Conservation (phyloP, 768 basidiomycete genomes). For the Sporobolomyces phaffii region DNA sequence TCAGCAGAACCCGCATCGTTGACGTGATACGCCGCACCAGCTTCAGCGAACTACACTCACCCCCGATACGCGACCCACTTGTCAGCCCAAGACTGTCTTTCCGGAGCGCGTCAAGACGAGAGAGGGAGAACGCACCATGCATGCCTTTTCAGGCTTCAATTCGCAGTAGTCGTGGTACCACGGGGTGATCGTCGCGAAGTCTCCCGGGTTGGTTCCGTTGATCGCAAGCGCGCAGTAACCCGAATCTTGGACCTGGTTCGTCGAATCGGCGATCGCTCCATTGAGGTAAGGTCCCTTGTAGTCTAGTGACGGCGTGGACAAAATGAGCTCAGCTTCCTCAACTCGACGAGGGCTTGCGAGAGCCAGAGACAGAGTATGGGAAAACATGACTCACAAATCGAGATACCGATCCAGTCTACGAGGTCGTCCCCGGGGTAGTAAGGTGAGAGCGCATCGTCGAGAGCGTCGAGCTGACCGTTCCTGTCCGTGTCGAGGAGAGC, state of each 20-base stretch:
- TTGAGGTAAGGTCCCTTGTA: slow-evolving; percentile 37
- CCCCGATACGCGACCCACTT: background rate
- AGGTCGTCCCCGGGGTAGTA: slow-evolving; percentile 43
- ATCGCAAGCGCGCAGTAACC: slow-evolving; percentile 39
- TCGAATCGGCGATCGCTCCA: slow-evolving; percentile 18
- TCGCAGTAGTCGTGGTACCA: slow-evolving; percentile 41
- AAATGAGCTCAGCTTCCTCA: no score
- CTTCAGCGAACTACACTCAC: slow-evolving; percentile 38
- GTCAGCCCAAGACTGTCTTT: no score
- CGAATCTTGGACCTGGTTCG: slow-evolving; percentile 32
- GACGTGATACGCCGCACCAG: slow-evolving; percentile 41
- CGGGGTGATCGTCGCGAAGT: slow-evolving; percentile 6
- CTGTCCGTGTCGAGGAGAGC: slow-evolving; percentile 42
- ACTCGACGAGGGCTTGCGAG: no score
- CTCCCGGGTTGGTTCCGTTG: slow-evolving; percentile 28
- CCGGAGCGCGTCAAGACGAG: background rate
- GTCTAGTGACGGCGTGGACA: slow-evolving; percentile 16
- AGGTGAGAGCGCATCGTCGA: slow-evolving; percentile 41
- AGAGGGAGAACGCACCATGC: slow-evolving; percentile 37
- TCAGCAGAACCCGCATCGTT: slow-evolving; percentile 25
- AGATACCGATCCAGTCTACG: slow-evolving; percentile 44
- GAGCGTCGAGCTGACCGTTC: slow-evolving; percentile 35
- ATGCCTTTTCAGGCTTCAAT: slow-evolving; percentile 38
- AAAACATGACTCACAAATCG: slow-evolving; percentile 34
- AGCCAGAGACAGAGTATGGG: background rate